Percentiles rank a stretch among this genome's conserved stretches.
Conservation (phyloP, 2,329 filamentous ascomycete genomes). For the Pseudogymnoascus sp. region DNA sequence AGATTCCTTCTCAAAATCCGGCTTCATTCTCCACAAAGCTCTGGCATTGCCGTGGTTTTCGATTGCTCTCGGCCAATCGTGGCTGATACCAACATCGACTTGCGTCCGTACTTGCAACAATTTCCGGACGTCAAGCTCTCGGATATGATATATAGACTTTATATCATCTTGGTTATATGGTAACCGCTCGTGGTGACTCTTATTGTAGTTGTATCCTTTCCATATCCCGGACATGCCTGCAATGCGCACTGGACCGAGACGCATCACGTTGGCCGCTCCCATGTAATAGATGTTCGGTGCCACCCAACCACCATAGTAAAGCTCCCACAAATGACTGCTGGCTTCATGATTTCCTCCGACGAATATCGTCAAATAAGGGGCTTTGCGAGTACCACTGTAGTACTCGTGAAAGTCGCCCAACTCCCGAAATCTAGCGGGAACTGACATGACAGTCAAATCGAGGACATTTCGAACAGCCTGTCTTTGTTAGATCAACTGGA, state of each 20-base stretch:
- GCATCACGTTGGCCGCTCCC: conserved; percentile 83
- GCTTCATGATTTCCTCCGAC: conserved; percentile 95
- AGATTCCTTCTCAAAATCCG: conserved; percentile 69
- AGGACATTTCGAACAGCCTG: conserved; percentile 80
- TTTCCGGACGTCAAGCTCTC: conserved; percentile 87
- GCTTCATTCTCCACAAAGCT: conserved; percentile 65
- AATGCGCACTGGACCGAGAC: conserved; percentile 77
- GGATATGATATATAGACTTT: conserved; percentile 78
- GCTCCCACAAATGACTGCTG: conserved; percentile 79
- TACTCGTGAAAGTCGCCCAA: conserved; percentile 93
- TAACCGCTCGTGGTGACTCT: conserved; percentile 74
- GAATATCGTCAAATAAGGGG: conserved; percentile 87
- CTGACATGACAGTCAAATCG: conserved; percentile 83
- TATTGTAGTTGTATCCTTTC: conserved; percentile 83
- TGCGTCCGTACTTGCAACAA: conserved; percentile 77
- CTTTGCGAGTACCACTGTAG: conserved; percentile 69
- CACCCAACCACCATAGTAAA: conserved; percentile 96
- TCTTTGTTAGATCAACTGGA: conserved; percentile 14
- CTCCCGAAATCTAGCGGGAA: conserved; percentile 77
- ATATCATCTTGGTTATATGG: conserved; percentile 75
- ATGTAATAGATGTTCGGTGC: conserved; percentile 97
- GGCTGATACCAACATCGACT: conserved; percentile 84
- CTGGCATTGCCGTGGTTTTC: conserved; percentile 69
- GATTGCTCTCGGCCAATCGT: conserved; percentile 87
- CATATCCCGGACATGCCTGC: conserved; percentile 90